Conservation (phyloP, 78 protist genomes). For the Dictyostelium brefeldianum region DNA sequence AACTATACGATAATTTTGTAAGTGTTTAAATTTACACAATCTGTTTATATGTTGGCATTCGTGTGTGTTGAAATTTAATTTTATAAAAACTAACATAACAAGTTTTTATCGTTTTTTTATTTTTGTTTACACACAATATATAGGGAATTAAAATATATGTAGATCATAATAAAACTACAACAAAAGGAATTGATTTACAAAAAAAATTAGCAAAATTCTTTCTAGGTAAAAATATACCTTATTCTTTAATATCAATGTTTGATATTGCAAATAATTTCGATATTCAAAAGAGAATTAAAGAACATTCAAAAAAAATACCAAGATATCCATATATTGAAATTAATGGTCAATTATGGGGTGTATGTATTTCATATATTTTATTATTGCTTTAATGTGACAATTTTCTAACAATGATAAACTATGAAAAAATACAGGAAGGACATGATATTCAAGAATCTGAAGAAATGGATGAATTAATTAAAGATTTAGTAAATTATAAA, state of each 20-base stretch:
- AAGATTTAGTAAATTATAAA: constrained; percentile 9
- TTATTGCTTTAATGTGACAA: too few relatives aligned
- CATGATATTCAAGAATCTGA: constrained; percentile 10
- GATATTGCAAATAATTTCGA: constrained; percentile 68
- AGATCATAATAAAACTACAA: constrained; percentile 69
- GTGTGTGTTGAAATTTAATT: background rate
- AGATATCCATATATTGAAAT: constrained; percentile 76
- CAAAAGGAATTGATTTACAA: constrained; percentile 60
- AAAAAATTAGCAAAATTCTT: constrained; percentile 36
- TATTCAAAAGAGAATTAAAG: constrained; percentile 58
- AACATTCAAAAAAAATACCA: constrained; percentile 59
- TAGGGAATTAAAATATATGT: constrained; percentile 75
- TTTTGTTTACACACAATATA: background rate
- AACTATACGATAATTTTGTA: constrained; percentile 30
- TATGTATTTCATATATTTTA: constrained; percentile 8
- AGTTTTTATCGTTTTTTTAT: background rate
- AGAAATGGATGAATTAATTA: constrained; percentile 19
- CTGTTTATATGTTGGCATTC: too few relatives aligned
- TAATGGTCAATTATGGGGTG: constrained; percentile 76
- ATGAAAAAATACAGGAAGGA: constrained; percentile 31
- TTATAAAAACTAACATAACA: background rate
- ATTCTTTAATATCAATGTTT: constrained; percentile 49
- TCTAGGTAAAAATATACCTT: constrained; percentile 23
- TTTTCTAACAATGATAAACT: background rate
- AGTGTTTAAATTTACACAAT: background rate